Conservation (phyloP, 164 flowering plant genomes). For the Annona squamosa region DNA sequence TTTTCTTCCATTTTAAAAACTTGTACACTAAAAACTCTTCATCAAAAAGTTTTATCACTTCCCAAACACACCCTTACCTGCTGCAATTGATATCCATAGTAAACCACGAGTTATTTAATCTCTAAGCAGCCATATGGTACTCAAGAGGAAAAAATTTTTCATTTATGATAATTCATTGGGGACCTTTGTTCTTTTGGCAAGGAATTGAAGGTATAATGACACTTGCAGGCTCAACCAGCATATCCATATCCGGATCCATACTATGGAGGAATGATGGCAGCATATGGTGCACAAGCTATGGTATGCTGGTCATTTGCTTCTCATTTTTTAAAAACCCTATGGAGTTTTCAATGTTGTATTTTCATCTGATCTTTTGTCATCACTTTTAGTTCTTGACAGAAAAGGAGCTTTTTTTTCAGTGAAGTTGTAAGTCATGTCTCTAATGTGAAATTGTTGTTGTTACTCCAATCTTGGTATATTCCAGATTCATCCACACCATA, state of each 20-base stretch:
- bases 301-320: slow-evolving; percentile 26
- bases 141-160: too few relatives aligned
- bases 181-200: not conserved
- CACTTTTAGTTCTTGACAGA: not conserved
- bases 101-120: not conserved
- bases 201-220: not conserved
- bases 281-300: slow-evolving; percentile 81
- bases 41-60: too few relatives aligned
- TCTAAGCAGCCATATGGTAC: too few relatives aligned
- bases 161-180: not conserved
- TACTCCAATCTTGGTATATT: slow-evolving; percentile 6
- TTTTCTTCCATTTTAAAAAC: too few relatives aligned
- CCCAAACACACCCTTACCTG: not conserved
- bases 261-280: slow-evolving; percentile 79
- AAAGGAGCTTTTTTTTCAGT: not conserved
- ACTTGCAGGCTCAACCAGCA: slow-evolving; percentile 52
- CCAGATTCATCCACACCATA: slow-evolving; percentile 60
- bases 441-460: not conserved
- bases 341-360: not conserved
- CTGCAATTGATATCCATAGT: not conserved
- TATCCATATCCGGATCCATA: slow-evolving; percentile 92
- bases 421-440: not conserved
- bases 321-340: too few relatives aligned
- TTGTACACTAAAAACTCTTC: too few relatives aligned
- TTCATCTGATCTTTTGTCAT: not conserved